Conservation (phyloP, 345 rosid species). For the Sonneratia caseolaris region DNA sequence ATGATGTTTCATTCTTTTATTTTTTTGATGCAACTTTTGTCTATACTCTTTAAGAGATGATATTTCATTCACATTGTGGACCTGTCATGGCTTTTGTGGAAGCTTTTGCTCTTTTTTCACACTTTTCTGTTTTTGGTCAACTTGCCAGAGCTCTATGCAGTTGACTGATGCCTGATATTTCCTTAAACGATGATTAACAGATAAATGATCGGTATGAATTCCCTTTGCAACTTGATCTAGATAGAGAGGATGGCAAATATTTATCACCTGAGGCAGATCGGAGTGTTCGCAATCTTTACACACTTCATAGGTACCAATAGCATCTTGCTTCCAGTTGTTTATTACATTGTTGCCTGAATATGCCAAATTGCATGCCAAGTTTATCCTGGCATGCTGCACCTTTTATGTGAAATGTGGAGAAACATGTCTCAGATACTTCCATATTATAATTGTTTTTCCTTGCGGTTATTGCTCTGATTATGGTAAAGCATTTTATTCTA, state of each 20-base stretch:
- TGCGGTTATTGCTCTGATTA: not conserved
- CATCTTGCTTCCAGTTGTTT: not conserved
- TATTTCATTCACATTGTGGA: not conserved
- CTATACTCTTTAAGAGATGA: not conserved
- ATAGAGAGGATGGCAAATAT: slow-evolving; percentile 38
- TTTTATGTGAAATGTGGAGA: not conserved
- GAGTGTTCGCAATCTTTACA: slow-evolving; percentile 38
- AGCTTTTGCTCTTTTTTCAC: not conserved
- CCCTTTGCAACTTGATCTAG: slow-evolving; percentile 48
- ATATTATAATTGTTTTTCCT: not conserved
- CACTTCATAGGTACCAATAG: slow-evolving; percentile 31
- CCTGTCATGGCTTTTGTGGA: no score
- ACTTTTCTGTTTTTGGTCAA: not conserved
- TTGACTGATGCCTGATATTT: not conserved
- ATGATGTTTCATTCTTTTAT: not conserved
- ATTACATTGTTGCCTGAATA: not conserved
- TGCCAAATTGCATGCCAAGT: not conserved
- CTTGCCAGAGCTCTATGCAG: not conserved
- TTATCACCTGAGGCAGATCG: slow-evolving; percentile 39
- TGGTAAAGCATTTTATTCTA: not conserved
- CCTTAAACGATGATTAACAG: slow-evolving; percentile 10
- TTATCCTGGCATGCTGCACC: not conserved
- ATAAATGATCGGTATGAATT: slow-evolving; percentile 48
- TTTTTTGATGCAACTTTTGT: no score
- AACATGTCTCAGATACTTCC: not conserved